Evolutionary conservation across 257 asterid species (phyloP).

Genomic region (Rhazya stricta): DNA sequence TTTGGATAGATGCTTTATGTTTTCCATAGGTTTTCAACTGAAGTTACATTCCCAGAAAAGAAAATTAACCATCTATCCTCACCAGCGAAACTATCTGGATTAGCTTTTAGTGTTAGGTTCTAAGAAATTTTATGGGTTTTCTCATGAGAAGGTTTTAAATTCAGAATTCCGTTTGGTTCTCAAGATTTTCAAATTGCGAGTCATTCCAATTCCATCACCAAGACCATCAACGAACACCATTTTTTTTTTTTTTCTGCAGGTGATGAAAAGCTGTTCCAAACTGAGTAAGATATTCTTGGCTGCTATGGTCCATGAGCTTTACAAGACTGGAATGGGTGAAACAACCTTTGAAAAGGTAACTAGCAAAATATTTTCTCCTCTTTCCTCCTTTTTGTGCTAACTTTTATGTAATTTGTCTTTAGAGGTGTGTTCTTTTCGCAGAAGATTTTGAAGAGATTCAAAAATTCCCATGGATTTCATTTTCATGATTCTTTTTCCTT

Average conservation of each 20-base stretch:
- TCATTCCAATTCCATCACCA: neutral
- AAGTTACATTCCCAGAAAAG: neutral
- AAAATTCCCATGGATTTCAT: neutral
- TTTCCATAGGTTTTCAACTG: neutral
- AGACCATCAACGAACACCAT: neutral
- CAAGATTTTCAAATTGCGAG: neutral
- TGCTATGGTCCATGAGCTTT: slow-evolving; percentile 93
- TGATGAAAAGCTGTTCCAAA: slow-evolving; percentile 67
- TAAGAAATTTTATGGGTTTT: neutral
- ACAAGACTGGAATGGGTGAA: slow-evolving; percentile 94
- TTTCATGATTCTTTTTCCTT: too few species aligned
- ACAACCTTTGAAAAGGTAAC: slow-evolving; percentile 88
- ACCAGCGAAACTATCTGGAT: neutral
- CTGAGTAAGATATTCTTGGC: slow-evolving; percentile 89
- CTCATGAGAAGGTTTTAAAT: neutral
- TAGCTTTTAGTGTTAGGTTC: neutral
- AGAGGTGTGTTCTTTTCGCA: neutral
- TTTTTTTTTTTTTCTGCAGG: slow-evolving; percentile 40
- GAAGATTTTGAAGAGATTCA: neutral
- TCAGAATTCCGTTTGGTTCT: neutral
- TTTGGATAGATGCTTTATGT: neutral
- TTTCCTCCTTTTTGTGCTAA: slow-evolving; percentile 12
- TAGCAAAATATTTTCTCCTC: slow-evolving; percentile 13
- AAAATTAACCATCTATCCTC: neutral
- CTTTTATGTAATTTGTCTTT: slow-evolving; percentile 5